These are phyloP conservation scores for Boletus fagicola DNA, from an alignment of 768 basidiomycete genomes.

Conservation along the genomic window DNA sequence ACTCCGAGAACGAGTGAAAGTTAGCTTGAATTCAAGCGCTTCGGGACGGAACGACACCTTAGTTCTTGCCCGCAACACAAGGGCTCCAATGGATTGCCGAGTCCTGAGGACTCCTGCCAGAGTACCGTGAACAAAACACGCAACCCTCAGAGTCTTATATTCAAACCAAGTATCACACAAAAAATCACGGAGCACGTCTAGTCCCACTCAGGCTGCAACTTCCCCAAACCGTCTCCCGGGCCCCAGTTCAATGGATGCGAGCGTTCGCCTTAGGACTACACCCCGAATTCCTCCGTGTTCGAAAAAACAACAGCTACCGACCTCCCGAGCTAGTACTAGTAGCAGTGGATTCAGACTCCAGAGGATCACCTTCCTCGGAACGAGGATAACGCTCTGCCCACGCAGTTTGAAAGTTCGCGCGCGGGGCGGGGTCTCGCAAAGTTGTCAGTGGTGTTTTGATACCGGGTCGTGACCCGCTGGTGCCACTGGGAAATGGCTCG, in stretches of 20 bases:
- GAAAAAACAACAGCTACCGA: background rate
- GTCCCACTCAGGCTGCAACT: no score
- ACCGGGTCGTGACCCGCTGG: background rate
- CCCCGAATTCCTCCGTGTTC: conserved; percentile 4
- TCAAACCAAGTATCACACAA: no score
- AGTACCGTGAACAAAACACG: background rate
- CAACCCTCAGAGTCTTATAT: no score
- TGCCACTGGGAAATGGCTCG: background rate
- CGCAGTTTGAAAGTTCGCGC: background rate
- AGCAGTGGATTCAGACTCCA: background rate
- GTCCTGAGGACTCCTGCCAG: no score
- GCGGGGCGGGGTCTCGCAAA: background rate
- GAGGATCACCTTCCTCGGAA: background rate
- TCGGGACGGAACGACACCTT: no score
- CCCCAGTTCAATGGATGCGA: conserved; percentile 6
- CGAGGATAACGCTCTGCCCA: conserved; percentile 10
- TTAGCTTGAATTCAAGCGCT: no score
- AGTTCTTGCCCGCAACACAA: no score
- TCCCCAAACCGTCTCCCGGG: background rate
- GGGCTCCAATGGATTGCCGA: no score
- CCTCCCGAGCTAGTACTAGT: background rate
- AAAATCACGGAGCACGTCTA: background rate
- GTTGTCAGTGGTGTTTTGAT: no score
- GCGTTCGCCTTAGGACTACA: conserved; percentile 21
- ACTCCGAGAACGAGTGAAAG: no score